phyloP scores from a whole-genome alignment of 2,329 filamentous ascomycete species.

The Xylaria digitata region DNA sequence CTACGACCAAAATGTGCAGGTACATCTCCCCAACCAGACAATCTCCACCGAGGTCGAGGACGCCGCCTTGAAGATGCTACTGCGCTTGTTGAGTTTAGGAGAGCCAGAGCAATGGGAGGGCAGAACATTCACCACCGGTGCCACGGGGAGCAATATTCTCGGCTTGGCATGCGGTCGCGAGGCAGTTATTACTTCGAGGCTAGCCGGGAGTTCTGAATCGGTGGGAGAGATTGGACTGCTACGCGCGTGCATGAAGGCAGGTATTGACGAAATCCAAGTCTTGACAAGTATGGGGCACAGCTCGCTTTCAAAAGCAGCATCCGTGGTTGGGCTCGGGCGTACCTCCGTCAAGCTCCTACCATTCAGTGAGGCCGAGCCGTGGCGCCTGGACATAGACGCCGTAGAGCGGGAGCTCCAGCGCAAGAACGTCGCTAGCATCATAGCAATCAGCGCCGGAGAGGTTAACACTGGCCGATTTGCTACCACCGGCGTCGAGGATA shows the following conservation, averaged over 20 bases:
- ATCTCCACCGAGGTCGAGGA: conserved; percentile 82
- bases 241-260: conserved; percentile 71
- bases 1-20: conserved; percentile 85
- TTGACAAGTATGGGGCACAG: conserved; percentile 87
- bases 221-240: conserved; percentile 78
- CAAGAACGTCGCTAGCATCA: conserved; percentile 73
- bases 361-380: conserved; percentile 64
- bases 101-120: conserved; percentile 69
- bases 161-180: conserved; percentile 77
- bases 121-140: conserved; percentile 67
- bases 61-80: conserved; percentile 74
- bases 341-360: conserved; percentile 72
- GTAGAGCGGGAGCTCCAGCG: conserved; percentile 70
- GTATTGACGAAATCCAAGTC: conserved; percentile 76
- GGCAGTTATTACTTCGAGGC: conserved; percentile 60
- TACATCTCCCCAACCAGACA: conserved; percentile 82
- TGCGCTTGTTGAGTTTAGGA: conserved; percentile 72
- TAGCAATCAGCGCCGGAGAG: conserved; percentile 86
- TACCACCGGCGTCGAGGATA: conserved; percentile 67
- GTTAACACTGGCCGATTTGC: conserved; percentile 91
- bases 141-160: conserved; percentile 83
- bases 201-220: conserved; percentile 51
- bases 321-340: conserved; percentile 82
- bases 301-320: conserved; percentile 84
- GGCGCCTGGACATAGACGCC: conserved; percentile 74